These are phyloP conservation scores for Hypoxylon sp. DNA, from an alignment of 2,329 filamentous ascomycete species.

Conservation along the genomic window DNA sequence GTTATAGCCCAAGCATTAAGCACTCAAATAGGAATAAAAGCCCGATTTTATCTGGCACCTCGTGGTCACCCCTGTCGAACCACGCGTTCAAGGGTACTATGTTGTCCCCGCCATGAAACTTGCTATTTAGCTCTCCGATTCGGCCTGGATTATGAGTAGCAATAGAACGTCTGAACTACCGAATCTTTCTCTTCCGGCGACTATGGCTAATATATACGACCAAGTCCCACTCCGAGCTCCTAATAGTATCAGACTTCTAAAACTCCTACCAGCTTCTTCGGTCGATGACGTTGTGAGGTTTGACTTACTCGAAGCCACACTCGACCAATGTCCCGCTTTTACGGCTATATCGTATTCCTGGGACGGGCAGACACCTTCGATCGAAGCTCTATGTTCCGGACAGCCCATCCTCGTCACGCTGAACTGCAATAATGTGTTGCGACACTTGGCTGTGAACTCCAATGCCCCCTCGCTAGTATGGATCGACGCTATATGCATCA, in stretches of 20 bases:
- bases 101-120: not conserved
- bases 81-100: not conserved
- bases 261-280: not conserved
- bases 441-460: slow-evolving; percentile 4
- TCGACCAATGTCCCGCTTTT: not conserved
- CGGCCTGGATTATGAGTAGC: not conserved
- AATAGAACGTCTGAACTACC: not conserved
- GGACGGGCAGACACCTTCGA: not conserved
- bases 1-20: not conserved
- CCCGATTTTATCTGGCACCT: not conserved
- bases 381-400: not conserved
- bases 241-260: slow-evolving; percentile 4
- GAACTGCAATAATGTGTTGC: not conserved
- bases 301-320: not conserved
- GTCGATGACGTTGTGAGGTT: not conserved
- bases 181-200: not conserved
- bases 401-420: not conserved
- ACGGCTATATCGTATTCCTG: not conserved
- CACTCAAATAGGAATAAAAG: not conserved
- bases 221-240: slow-evolving; percentile 7
- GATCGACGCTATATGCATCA: slow-evolving; percentile 22
- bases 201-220: slow-evolving; percentile 15
- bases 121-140: not conserved
- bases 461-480: not conserved
- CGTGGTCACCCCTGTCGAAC: slow-evolving; percentile 3